A percentile compares a stretch with the other conserved stretches of the same genome.
phyloP scores from a whole-genome alignment of 2,329 filamentous ascomycete species.

The Penicillium sclerotigenum region DNA sequence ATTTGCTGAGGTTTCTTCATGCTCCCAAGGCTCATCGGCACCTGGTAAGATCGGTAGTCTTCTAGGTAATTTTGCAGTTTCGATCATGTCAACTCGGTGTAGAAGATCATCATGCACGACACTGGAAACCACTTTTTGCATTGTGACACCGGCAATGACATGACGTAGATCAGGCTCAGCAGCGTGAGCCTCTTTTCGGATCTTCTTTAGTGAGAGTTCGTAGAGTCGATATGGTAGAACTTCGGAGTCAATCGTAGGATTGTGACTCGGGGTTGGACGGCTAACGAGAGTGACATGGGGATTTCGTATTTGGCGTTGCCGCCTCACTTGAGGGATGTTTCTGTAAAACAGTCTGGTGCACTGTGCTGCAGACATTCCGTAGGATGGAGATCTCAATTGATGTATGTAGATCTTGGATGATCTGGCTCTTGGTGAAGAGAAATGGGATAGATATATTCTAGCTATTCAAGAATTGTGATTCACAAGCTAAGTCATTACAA shows the following conservation, averaged over 20 bases:
- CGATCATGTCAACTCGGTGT: conserved; percentile 13
- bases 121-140: conserved; percentile 15
- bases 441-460: not conserved
- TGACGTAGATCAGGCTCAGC: conserved; percentile 21
- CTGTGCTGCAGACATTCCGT: conserved; percentile 5
- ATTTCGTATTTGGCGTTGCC: conserved; percentile 1
- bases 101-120: conserved; percentile 14
- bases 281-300: not conserved
- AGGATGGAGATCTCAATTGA: not conserved
- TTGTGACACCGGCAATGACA: conserved; percentile 20
- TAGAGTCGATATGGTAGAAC: conserved; percentile 23
- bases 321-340: conserved; percentile 7
- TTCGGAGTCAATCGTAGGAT: conserved; percentile 15
- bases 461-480: not conserved
- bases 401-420: not conserved
- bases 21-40: conserved; percentile 10
- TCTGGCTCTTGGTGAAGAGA: not conserved
- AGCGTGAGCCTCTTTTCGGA: conserved; percentile 21
- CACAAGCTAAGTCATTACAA: not conserved
- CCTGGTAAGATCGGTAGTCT: conserved; percentile 12
- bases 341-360: conserved; percentile 1
- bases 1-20: not conserved
- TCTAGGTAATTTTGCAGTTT: conserved; percentile 3
- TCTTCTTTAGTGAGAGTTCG: conserved; percentile 22
- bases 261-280: not conserved